These are phyloP conservation scores for Chrysanthemum lavandulifolium DNA, from an alignment of 129 eudicot species.

Conservation along the genomic window DNA sequence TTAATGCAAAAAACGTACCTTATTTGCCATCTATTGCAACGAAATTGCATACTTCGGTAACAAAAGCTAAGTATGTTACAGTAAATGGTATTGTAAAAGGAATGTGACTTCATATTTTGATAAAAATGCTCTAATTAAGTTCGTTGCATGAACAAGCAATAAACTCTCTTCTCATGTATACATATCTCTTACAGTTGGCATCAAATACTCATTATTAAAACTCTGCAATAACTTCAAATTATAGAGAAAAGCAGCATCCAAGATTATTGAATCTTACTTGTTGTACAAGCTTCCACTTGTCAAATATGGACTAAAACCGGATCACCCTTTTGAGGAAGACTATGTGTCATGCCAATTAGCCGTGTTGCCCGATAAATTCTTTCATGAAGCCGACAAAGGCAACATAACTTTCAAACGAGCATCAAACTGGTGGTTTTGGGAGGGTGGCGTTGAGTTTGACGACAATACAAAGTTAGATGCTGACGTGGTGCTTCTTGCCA, in stretches of 20 bases:
- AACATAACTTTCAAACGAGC: slow-evolving; percentile 58
- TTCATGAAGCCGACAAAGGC: slow-evolving; percentile 76
- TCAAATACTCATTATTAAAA: too few relatives aligned
- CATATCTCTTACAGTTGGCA: too few relatives aligned
- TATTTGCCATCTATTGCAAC: background rate
- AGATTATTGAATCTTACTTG: slow-evolving; percentile 72
- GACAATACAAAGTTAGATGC: slow-evolving; percentile 74
- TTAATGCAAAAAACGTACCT: background rate
- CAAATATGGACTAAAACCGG: slow-evolving; percentile 85
- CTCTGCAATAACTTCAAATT: background rate
- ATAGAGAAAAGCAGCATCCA: slow-evolving; percentile 59
- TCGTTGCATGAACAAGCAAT: too few relatives aligned
- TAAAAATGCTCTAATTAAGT: too few relatives aligned
- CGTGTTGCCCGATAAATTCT: slow-evolving; percentile 76
- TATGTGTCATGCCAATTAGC: slow-evolving; percentile 96
- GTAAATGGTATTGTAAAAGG: too few relatives aligned
- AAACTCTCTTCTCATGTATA: too few relatives aligned
- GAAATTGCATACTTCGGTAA: background rate
- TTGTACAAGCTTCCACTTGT: slow-evolving; percentile 79
- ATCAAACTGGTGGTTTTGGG: slow-evolving; percentile 84
- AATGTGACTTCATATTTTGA: too few relatives aligned
- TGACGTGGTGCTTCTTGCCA: slow-evolving; percentile 74
- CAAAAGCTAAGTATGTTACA: too few relatives aligned
- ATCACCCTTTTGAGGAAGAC: slow-evolving; percentile 94
- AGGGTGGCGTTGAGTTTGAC: slow-evolving; percentile 76